Evolutionary conservation across 768 basidiomycete species (phyloP).

Genomic region (Leccinum longicurvipes): DNA sequence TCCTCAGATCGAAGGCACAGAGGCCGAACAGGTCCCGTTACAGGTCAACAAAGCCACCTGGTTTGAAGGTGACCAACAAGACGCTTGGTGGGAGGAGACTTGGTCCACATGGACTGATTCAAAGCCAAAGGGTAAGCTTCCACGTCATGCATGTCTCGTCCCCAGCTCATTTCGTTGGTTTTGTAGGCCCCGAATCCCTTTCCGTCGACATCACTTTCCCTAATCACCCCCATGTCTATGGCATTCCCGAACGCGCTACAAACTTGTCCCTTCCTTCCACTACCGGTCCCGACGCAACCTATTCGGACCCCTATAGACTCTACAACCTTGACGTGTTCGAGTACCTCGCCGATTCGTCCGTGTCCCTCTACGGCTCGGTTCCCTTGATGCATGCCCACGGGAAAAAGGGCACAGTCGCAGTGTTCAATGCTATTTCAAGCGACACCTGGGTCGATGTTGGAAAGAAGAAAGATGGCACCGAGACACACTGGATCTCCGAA

Average conservation of each 20-base stretch:
- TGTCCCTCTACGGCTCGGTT: slow-evolving; percentile 88
- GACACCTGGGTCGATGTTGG: slow-evolving; percentile 95
- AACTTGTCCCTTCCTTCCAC: slow-evolving; percentile 87
- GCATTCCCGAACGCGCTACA: slow-evolving; percentile 96
- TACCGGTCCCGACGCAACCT: slow-evolving; percentile 69
- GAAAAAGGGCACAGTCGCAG: slow-evolving; percentile 78
- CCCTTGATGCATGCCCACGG: slow-evolving; percentile 94
- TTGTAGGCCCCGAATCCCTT: slow-evolving; percentile 89
- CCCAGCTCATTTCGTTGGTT: slow-evolving; percentile 5
- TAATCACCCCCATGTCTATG: slow-evolving; percentile 85
- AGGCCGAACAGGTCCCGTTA: slow-evolving; percentile 51
- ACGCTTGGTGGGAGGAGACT: slow-evolving; percentile 86
- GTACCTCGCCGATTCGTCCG: slow-evolving; percentile 76
- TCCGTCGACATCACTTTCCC: slow-evolving; percentile 94
- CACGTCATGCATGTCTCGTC: not conserved
- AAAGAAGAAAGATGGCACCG: slow-evolving; percentile 53
- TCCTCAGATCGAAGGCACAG: slow-evolving; percentile 37
- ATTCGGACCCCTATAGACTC: slow-evolving; percentile 89
- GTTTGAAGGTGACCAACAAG: slow-evolving; percentile 88
- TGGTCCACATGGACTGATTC: slow-evolving; percentile 86
- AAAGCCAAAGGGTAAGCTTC: slow-evolving; percentile 83
- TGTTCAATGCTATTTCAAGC: slow-evolving; percentile 84
- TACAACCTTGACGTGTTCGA: slow-evolving; percentile 97
- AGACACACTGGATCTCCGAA: slow-evolving; percentile 97
- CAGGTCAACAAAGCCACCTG: slow-evolving; percentile 57